Conservation (phyloP, 192 early-diverging fungal species). For the Linnemannia hyalina region DNA sequence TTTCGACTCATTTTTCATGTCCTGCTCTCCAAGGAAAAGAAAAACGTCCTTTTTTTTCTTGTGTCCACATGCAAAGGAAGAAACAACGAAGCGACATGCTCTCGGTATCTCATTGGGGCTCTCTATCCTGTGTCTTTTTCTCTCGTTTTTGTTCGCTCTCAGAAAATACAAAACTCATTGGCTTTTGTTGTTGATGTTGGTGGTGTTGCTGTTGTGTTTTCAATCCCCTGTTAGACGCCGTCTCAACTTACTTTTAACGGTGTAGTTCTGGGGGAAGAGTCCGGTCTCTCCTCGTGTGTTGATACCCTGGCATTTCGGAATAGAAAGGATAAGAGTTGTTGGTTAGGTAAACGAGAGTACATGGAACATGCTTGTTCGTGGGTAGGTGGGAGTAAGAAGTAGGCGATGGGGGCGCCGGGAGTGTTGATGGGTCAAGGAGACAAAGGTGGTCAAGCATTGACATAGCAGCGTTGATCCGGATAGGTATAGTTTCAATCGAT, state of each 20-base stretch:
- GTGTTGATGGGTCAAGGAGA: background rate
- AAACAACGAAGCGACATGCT: slow-evolving; percentile 1
- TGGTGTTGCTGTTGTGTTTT: background rate
- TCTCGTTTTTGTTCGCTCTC: background rate
- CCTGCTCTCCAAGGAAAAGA: background rate
- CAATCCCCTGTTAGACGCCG: background rate
- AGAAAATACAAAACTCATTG: background rate
- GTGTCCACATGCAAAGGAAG: background rate
- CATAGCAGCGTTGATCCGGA: background rate
- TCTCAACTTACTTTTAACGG: slow-evolving; percentile 24
- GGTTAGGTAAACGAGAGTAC: background rate
- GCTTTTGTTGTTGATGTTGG: background rate
- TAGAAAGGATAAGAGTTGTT: background rate
- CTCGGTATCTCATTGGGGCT: background rate
- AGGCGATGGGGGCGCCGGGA: too few relatives aligned
- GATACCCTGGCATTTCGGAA: slow-evolving; percentile 65
- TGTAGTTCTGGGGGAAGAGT: slow-evolving; percentile 73
- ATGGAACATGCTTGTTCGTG: background rate
- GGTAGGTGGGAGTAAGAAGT: background rate
- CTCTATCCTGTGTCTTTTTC: background rate
- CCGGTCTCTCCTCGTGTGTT: slow-evolving; percentile 76
- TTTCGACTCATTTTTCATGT: background rate
- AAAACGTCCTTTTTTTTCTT: background rate
- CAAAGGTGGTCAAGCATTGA: background rate
- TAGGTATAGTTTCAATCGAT: background rate